Evolutionary conservation across 2,329 filamentous ascomycete genomes (phyloP).

Genomic region (Pyrenophora graminea): DNA sequence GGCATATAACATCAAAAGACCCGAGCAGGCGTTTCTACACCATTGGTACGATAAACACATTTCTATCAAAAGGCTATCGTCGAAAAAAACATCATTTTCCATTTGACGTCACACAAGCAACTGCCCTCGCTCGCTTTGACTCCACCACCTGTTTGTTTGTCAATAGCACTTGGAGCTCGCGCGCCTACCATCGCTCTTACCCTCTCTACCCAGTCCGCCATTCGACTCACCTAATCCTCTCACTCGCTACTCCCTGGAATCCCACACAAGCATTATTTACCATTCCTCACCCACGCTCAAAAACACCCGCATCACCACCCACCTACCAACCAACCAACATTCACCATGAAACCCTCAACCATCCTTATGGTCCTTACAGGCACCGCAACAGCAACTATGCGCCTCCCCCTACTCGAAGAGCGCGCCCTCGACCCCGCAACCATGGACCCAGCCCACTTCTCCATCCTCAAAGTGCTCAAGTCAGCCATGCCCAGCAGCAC

Average conservation of each 20-base stretch:
- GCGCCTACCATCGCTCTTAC: neutral
- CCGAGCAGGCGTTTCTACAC: too few relatives aligned
- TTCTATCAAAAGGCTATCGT: neutral
- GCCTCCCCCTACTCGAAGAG: neutral
- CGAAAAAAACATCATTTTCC: neutral
- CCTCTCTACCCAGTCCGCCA: too few relatives aligned
- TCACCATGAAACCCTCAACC: conserved; percentile 10
- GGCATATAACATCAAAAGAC: too few relatives aligned
- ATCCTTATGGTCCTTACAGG: conserved; percentile 6
- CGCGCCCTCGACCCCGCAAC: conserved; percentile 18
- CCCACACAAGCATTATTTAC: neutral
- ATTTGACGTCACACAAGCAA: conserved; percentile 1
- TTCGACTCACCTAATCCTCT: neutral
- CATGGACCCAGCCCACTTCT: conserved; percentile 20
- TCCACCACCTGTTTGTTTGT: conserved; percentile 13
- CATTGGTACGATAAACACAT: too few relatives aligned
- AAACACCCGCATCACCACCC: neutral
- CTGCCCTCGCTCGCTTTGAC: neutral
- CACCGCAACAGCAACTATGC: neutral
- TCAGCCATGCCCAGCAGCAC: conserved; percentile 18
- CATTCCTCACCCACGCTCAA: neutral
- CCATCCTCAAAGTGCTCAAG: conserved; percentile 20
- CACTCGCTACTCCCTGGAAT: neutral
- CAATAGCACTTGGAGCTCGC: conserved; percentile 8
- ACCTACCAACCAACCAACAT: neutral